A percentile compares a stretch with the other conserved stretches of the same genome.
Evolutionary conservation across 257 asterid genomes (phyloP).

Genomic region (Nicotiana sylvestris): DNA sequence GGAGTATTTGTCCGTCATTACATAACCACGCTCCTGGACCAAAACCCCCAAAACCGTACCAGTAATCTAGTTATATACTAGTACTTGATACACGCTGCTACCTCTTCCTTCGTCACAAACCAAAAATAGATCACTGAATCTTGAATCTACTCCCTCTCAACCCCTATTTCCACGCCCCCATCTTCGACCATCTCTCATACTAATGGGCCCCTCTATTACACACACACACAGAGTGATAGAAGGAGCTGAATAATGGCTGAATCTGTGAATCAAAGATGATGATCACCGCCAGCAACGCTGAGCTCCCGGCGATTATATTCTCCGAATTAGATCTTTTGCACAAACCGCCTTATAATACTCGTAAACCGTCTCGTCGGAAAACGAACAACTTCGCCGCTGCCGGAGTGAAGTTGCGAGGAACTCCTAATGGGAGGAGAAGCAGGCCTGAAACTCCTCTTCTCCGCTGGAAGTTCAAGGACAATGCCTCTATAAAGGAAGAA

Average conservation of each 20-base stretch:
- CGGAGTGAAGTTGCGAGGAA: conserved; percentile 39
- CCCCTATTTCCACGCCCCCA: background rate
- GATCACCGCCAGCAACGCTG: conserved; percentile 30
- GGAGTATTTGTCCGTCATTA: too few relatives aligned
- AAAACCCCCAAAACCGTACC: background rate
- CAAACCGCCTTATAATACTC: conserved; percentile 10
- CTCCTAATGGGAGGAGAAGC: conserved; percentile 29
- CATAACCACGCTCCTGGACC: background rate
- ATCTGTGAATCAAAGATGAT: conserved; percentile 35
- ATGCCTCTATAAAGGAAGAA: conserved; percentile 22
- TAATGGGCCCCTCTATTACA: background rate
- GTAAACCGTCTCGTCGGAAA: conserved; percentile 44
- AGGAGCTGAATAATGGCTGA: conserved; percentile 34
- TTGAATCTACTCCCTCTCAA: background rate
- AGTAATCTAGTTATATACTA: background rate
- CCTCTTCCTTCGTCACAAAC: background rate
- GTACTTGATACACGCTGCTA: background rate
- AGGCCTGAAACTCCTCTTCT: conserved; percentile 60
- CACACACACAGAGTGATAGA: background rate
- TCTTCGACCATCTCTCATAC: background rate
- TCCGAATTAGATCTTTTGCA: conserved; percentile 35
- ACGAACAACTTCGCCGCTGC: conserved; percentile 26
- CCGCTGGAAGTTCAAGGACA: conserved; percentile 49
- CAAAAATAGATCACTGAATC: background rate
- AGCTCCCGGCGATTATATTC: conserved; percentile 12